Evolutionary conservation across 176 grass and related monocot species (phyloP), one percentile per base, ranked within the genome.

Genomic region (Sorghum bicolor): DNA sequence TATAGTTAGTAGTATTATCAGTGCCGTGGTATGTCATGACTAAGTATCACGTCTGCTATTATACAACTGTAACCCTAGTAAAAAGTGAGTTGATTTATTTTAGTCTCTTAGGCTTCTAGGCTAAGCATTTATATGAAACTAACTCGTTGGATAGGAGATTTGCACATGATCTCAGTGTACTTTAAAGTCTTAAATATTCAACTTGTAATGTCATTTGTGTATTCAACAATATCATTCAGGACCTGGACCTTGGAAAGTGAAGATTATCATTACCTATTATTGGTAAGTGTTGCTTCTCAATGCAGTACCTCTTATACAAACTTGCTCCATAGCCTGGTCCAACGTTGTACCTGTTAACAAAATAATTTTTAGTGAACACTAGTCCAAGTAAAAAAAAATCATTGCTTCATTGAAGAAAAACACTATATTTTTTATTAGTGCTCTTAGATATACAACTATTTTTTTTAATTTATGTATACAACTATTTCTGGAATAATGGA

Each of bases 131-230:
- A 29, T 29, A 6, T 24, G 73, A 19, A 19, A 32, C 41, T 24
- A 24, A 19, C 34, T 28, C 45, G 6, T n/a, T n/a, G 6, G 29
- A 32, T 4, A 32, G 44, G 11, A 17, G 24, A 24, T 20, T 31
- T 52, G 57, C 32, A 66, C 41, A 80, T 73, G 67, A 32, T 74
- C 64, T 61, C 16, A 39, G 16, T 58, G 85, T 81, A 86, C 77
- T 30, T 80, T 62, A 28, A 64, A 74, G 40, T 86, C 32, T 67
- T 80, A 75, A 0, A 41, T 61, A 86, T 75, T 81, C 34, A 66
- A 10, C 31, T 72, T 81, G 5, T 40, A 74, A 40, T 65, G 30
- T 1, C 22, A 32, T 53, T 40, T 64, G 41, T 80, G 67, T 24
- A 65, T 15, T 62, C 29, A n/a, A 77, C 30, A 82, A 8, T 22